Evolutionary conservation across 2,329 filamentous ascomycete genomes (phyloP).

Genomic region (Fonsecaea multimorphosa): DNA sequence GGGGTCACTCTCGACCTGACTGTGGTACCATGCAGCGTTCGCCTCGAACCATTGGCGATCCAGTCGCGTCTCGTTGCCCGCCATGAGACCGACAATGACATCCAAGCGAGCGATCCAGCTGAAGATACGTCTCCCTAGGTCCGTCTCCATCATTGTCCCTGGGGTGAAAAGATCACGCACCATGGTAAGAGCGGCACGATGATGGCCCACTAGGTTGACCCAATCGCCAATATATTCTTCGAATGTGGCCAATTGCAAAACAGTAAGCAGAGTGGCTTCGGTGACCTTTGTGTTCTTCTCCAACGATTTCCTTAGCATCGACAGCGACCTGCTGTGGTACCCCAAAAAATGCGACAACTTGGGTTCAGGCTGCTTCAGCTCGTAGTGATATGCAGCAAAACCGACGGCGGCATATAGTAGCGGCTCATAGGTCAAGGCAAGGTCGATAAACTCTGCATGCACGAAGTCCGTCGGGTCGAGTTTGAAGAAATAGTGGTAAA

Average conservation of each 20-base stretch:
- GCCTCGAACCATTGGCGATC: conserved; percentile 77
- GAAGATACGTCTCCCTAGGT: conserved; percentile 74
- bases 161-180: conserved; percentile 79
- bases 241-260: conserved; percentile 89
- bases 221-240: conserved; percentile 97
- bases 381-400: conserved; percentile 86
- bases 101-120: conserved; percentile 94
- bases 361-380: conserved; percentile 71
- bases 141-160: conserved; percentile 72
- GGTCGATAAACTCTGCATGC: conserved; percentile 69
- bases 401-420: conserved; percentile 85
- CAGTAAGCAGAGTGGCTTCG: conserved; percentile 79
- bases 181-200: conserved; percentile 85
- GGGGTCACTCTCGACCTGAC: conserved; percentile 65
- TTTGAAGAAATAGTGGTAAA: conserved; percentile 82
- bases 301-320: conserved; percentile 73
- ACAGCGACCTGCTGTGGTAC: conserved; percentile 90
- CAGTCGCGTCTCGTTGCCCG: conserved; percentile 75
- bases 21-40: conserved; percentile 67
- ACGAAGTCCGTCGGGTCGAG: conserved; percentile 76
- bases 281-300: conserved; percentile 73
- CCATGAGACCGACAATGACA: conserved; percentile 80
- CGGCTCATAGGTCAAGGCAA: conserved; percentile 78
- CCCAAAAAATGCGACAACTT: conserved; percentile 81
- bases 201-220: conserved; percentile 90